A percentile compares a stretch with the other conserved stretches of the same genome.
These are phyloP conservation scores for Rhizoclosmatium globosum DNA, from an alignment of 192 early-diverging fungal species.

Conservation along the genomic window DNA sequence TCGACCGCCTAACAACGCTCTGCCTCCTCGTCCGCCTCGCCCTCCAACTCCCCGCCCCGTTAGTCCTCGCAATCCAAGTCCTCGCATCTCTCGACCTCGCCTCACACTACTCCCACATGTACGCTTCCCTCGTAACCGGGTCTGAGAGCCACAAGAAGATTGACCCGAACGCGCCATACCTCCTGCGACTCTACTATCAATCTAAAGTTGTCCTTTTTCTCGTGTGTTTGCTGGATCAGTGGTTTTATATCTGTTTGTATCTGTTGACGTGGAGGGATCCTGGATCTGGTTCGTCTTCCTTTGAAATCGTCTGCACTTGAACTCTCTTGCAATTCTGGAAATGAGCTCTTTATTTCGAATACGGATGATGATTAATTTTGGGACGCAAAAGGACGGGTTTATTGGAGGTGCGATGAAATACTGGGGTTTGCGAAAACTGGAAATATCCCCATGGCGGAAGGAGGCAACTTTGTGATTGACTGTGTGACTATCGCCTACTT, in stretches of 20 bases:
- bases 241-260: constrained; percentile 92
- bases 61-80: constrained; percentile 86
- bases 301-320: constrained; percentile 6
- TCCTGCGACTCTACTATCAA: constrained; percentile 91
- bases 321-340: no score
- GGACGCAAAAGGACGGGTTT: no score
- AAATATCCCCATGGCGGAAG: no score
- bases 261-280: constrained; percentile 32
- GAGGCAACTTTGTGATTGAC: no score
- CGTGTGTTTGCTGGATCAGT: constrained; percentile 91
- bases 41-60: constrained; percentile 61
- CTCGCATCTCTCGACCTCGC: constrained; percentile 93
- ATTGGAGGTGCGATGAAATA: no score
- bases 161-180: constrained; percentile 71
- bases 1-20: constrained; percentile 92
- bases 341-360: no score
- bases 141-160: constrained; percentile 91
- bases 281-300: background rate
- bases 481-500: no score
- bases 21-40: constrained; percentile 90
- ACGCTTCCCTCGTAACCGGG: constrained; percentile 86
- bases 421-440: no score
- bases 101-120: constrained; percentile 99
- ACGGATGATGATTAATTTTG: no score
- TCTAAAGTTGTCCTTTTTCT: constrained; percentile 90